phyloP scores from a whole-genome alignment of 352 stramenopile genomes.

The Bremia lactucae region DNA sequence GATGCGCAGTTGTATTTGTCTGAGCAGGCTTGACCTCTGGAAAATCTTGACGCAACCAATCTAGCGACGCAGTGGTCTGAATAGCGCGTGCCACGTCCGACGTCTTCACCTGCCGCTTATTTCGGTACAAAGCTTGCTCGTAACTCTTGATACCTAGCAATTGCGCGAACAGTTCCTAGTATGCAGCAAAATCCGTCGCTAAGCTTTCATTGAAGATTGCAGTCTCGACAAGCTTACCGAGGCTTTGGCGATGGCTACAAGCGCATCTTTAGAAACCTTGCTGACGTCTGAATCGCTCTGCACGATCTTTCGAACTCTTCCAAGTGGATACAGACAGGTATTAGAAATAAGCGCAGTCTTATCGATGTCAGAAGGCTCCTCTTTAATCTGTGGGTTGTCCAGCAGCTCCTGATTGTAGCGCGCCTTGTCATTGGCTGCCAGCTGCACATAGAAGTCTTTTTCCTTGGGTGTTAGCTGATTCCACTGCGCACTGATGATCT shows the following conservation, averaged over 20 bases:
- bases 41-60: conserved; percentile 84
- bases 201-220: not conserved
- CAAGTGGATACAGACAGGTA: conserved; percentile 48
- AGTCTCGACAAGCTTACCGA: conserved; percentile 36
- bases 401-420: conserved; percentile 67
- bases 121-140: conserved; percentile 73
- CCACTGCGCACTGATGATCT: conserved; percentile 87
- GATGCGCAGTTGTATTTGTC: conserved; percentile 4
- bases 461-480: conserved; percentile 71
- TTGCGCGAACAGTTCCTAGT: conserved; percentile 82
- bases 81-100: conserved; percentile 71
- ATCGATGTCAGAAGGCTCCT: conserved; percentile 35
- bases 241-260: conserved; percentile 87
- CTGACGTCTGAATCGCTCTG: conserved; percentile 88
- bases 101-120: conserved; percentile 70
- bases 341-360: conserved; percentile 17
- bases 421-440: conserved; percentile 82
- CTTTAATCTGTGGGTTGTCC: conserved; percentile 47
- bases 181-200: conserved; percentile 2
- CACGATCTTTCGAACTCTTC: conserved; percentile 88
- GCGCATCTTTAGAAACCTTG: conserved; percentile 87
- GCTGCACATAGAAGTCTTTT: conserved; percentile 80
- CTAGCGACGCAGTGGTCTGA: conserved; percentile 58
- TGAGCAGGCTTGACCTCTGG: conserved; percentile 34
- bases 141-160: conserved; percentile 87